A percentile compares a stretch with the other conserved stretches of the same genome.
Evolutionary conservation across 2,329 filamentous ascomycete genomes (phyloP).

Genomic region (Trichoderma oligosporum): DNA sequence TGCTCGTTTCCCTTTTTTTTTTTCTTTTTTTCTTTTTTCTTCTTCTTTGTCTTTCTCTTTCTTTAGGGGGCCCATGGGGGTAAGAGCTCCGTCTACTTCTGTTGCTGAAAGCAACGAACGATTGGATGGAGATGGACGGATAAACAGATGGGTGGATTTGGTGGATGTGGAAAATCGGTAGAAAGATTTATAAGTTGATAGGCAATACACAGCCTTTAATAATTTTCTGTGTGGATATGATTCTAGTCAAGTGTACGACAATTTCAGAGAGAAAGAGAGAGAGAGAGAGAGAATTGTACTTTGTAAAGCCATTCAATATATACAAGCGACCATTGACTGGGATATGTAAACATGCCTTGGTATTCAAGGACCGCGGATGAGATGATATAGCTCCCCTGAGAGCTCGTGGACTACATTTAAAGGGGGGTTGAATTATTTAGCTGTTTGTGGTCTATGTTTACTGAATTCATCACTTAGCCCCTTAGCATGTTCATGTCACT

Average conservation of each 20-base stretch:
- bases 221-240: neutral
- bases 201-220: conserved; percentile 19
- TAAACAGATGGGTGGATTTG: neutral
- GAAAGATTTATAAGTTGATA: conserved; percentile 13
- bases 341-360: too few relatives aligned
- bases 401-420: too few relatives aligned
- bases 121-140: neutral
- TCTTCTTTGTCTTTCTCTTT: neutral
- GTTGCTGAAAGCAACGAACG: neutral
- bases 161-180: neutral
- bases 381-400: too few relatives aligned
- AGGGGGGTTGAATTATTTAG: too few relatives aligned
- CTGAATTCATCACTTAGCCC: too few relatives aligned
- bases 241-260: too few relatives aligned
- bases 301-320: too few relatives aligned
- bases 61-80: too few relatives aligned
- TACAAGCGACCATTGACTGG: too few relatives aligned
- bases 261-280: too few relatives aligned
- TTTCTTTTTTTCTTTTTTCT: neutral
- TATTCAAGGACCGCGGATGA: too few relatives aligned
- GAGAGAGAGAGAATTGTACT: neutral
- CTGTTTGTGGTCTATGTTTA: too few relatives aligned
- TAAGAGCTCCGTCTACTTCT: neutral
- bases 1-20: neutral
- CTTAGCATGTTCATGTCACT: neutral